Conservation (phyloP, 305 asterid genomes). For the Nicotiana rustica region DNA sequence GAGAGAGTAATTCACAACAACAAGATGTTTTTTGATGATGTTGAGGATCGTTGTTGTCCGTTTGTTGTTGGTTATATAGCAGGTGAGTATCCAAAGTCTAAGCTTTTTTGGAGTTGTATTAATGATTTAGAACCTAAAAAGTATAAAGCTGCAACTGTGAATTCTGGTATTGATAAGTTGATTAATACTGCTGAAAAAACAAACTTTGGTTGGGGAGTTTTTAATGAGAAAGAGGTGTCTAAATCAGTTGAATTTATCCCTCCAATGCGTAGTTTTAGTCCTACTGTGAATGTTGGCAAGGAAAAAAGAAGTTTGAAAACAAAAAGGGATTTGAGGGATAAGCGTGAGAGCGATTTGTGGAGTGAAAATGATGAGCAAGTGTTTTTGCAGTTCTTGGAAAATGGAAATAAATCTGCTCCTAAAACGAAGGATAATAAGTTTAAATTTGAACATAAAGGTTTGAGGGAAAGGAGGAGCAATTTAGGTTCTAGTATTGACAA, state of each 20-base stretch:
- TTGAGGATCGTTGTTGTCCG: background rate
- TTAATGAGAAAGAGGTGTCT: background rate
- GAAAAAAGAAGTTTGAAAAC: background rate
- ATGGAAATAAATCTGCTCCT: background rate
- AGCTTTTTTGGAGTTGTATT: background rate
- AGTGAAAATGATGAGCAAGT: background rate
- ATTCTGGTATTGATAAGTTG: slow-evolving; percentile 1
- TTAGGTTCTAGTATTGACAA: background rate
- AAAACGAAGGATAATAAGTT: background rate
- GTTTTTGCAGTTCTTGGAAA: background rate
- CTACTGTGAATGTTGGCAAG: background rate
- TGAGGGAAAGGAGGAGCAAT: background rate
- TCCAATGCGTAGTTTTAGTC: background rate
- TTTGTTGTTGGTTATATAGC: slow-evolving; percentile 15
- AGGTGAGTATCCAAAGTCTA: slow-evolving; percentile 26
- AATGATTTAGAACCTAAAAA: background rate
- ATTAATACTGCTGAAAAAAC: background rate
- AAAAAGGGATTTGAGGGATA: background rate
- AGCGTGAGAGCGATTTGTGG: background rate
- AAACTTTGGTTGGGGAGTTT: background rate
- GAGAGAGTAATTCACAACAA: background rate
- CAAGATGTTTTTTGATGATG: background rate
- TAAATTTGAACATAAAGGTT: background rate
- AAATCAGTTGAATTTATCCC: background rate
- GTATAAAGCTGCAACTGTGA: background rate